These are phyloP conservation scores for Tagetes patula DNA, from an alignment of 129 eudicot genomes.

Conservation along the genomic window DNA sequence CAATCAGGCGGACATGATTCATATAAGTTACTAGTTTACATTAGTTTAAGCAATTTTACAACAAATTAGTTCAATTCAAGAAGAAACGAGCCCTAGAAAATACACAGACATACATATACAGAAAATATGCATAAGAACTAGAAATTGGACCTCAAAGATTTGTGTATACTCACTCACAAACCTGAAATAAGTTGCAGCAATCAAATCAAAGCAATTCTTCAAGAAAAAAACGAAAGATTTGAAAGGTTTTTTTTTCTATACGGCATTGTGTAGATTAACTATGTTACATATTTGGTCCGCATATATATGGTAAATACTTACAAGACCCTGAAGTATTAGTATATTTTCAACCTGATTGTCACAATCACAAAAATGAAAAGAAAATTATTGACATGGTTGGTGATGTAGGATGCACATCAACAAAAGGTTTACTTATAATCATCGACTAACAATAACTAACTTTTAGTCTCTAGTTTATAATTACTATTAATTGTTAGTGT, in stretches of 20 bases:
- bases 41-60: not conserved
- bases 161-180: conserved; percentile 13
- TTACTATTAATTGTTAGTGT: too few relatives aligned
- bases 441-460: too few relatives aligned
- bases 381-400: too few relatives aligned
- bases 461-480: too few relatives aligned
- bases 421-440: too few relatives aligned
- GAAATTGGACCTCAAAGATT: not conserved
- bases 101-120: not conserved
- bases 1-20: not conserved
- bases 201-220: not conserved
- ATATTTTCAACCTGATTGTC: not conserved
- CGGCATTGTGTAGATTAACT: not conserved
- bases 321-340: not conserved
- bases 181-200: conserved; percentile 20
- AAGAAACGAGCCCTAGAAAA: not conserved
- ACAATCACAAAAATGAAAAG: too few relatives aligned
- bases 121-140: not conserved
- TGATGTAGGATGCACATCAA: too few relatives aligned
- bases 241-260: not conserved
- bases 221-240: not conserved
- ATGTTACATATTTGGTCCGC: not conserved
- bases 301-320: not conserved
- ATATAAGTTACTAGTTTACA: not conserved
- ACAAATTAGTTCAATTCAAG: not conserved